Evolutionary conservation across 169 alveolate species (phyloP).

Genomic region (Eimeria acervulina): DNA sequence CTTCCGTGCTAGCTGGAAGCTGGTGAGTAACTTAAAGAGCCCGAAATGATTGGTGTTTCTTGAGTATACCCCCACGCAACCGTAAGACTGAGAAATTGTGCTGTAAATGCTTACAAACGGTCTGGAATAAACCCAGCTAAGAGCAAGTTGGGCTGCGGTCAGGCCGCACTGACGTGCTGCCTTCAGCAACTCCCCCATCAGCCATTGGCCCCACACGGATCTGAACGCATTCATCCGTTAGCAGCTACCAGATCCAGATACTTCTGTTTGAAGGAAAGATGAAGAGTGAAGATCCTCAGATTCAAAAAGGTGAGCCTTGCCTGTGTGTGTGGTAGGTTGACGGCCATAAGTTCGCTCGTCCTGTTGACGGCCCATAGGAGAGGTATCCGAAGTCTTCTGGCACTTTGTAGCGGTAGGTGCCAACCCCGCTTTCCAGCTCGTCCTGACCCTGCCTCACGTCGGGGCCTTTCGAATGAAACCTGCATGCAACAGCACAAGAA

Average conservation of each 20-base stretch:
- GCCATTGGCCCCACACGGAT: conserved; percentile 92
- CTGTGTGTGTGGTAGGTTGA: conserved; percentile 90
- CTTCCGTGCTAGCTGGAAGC: neutral
- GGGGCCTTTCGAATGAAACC: conserved; percentile 88
- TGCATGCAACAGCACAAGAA: conserved; percentile 31
- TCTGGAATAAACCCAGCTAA: conserved; percentile 89
- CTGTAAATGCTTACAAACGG: conserved; percentile 88
- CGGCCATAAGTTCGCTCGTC: conserved; percentile 90
- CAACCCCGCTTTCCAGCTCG: conserved; percentile 79
- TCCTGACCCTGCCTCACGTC: conserved; percentile 87
- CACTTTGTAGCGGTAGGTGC: conserved; percentile 80
- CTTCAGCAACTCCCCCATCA: conserved; percentile 90
- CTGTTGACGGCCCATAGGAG: conserved; percentile 91
- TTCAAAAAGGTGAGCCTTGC: neutral
- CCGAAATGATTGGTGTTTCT: neutral
- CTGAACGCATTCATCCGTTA: conserved; percentile 61
- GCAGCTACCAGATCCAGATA: neutral
- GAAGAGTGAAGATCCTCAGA: neutral
- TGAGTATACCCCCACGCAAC: neutral
- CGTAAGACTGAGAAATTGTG: neutral
- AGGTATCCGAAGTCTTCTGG: conserved; percentile 93
- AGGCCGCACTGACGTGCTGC: conserved; percentile 91
- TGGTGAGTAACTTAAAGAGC: neutral
- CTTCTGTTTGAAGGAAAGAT: neutral
- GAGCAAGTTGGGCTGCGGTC: conserved; percentile 89